Evolutionary conservation across 148 eudicot genomes (phyloP).

Genomic region (Silene latifolia): DNA sequence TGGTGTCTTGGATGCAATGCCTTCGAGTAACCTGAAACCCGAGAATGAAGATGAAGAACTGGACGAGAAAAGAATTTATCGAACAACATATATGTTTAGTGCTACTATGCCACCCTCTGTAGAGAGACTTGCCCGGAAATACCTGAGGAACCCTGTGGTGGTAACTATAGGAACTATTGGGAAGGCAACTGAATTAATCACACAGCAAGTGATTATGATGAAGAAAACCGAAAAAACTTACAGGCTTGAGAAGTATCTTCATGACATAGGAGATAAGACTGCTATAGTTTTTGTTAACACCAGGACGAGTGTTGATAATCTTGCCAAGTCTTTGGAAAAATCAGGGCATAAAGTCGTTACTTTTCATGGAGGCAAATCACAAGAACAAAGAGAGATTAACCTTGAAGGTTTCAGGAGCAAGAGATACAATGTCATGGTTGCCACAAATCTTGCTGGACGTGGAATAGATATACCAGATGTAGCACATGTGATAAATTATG

Average conservation of each 20-base stretch:
- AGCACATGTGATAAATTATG: constrained; percentile 54
- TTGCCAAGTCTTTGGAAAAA: constrained; percentile 46
- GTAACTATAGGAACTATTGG: constrained; percentile 83
- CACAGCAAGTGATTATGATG: constrained; percentile 70
- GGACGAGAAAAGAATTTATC: constrained; percentile 63
- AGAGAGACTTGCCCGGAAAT: constrained; percentile 81
- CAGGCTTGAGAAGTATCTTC: constrained; percentile 54
- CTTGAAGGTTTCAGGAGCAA: constrained; percentile 56
- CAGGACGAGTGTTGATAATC: constrained; percentile 43
- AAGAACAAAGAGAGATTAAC: constrained; percentile 60
- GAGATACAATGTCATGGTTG: constrained; percentile 55
- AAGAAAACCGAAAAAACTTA: constrained; percentile 61
- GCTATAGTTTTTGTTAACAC: constrained; percentile 58
- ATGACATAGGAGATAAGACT: constrained; percentile 64
- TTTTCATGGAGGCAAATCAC: constrained; percentile 64
- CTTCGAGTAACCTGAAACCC: constrained; percentile 76
- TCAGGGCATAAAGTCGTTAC: constrained; percentile 56
- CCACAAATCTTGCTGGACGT: constrained; percentile 64
- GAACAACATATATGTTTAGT: constrained; percentile 81
- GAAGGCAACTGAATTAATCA: constrained; percentile 67
- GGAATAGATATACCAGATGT: constrained; percentile 67
- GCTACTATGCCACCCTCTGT: constrained; percentile 87
- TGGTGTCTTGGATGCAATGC: constrained; percentile 81
- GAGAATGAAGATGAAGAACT: constrained; percentile 85
- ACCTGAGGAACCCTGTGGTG: constrained; percentile 76